Percentiles rank a stretch among this genome's conserved stretches.
These are phyloP conservation scores for Seiridium cupressi DNA, from an alignment of 2,329 filamentous ascomycete species.

Conservation along the genomic window DNA sequence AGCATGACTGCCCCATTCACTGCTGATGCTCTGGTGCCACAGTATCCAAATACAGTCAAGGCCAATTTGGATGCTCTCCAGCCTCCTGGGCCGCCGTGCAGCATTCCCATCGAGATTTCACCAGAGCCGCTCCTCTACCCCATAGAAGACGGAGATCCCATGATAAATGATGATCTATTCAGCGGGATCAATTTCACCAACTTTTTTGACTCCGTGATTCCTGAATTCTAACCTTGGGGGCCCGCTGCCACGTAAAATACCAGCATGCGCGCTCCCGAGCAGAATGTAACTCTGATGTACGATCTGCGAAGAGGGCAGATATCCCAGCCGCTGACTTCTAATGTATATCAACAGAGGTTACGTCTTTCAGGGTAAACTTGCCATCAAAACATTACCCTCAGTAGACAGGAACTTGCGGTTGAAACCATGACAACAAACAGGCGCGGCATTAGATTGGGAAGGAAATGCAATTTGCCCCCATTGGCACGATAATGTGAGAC, in stretches of 20 bases:
- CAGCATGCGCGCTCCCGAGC: too few relatives aligned
- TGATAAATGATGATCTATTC: not conserved
- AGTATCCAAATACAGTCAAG: not conserved
- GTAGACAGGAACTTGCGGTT: too few relatives aligned
- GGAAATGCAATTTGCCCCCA: too few relatives aligned
- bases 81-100: not conserved
- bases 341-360: too few relatives aligned
- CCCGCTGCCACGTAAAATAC: too few relatives aligned
- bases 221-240: not conserved
- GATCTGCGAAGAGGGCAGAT: constrained; percentile 17
- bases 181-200: not conserved
- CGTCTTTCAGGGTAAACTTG: too few relatives aligned
- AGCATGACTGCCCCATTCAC: not conserved
- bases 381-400: too few relatives aligned
- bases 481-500: too few relatives aligned
- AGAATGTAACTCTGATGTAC: constrained; percentile 15
- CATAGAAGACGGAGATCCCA: not conserved
- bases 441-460: too few relatives aligned
- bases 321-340: too few relatives aligned
- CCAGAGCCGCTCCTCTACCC: not conserved
- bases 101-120: not conserved
- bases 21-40: not conserved
- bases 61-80: not conserved
- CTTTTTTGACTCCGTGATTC: constrained; percentile 1
- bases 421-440: too few relatives aligned